Evolutionary conservation across 176 grass and related monocot species (phyloP), one percentile per base, ranked within the genome.

Genomic region (Metroxylon sagu): DNA sequence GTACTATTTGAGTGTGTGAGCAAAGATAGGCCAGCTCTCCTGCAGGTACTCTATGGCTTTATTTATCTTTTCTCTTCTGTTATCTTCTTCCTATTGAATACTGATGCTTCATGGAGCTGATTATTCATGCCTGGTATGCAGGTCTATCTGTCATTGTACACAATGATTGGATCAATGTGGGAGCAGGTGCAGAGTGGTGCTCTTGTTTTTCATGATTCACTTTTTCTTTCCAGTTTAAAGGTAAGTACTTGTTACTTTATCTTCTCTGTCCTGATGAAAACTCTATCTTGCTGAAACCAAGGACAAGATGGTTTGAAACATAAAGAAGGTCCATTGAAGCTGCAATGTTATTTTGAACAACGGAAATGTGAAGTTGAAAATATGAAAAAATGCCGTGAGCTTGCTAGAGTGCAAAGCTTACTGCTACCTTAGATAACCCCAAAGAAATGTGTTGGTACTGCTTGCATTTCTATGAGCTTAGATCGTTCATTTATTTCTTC

Each of bases 1-100:
- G 77, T 96, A 69, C 57, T 96, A 59, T 90, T 84, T 67, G 92
- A 96, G 69, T 96, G 92, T 80, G 89, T 97, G 78, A 91, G 92
- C 78, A 97, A 90, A 90, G 92, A 97, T 70, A 83, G 83, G 59
- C 92, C 92, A 29, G 79, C 83, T 60, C 57, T 97, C 17, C 69
- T 96, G 73, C 92, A 91, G 92, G 92, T 97, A 62, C 57, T 43
- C 64, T 65, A 19, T 69, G 43, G 65, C 64, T 58, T 30, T 56
- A 21, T 51, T 21, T 64, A 25, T 19, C 48, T 72, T 39, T 73
- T 57, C 18, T 68, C 65, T 25, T 21, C 4, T 43, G 35, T 43
- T 43, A 43, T 6, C 35, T 50, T 16, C 68, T 60, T 59, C 26
- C 70, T 52, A 49, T 70, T 53, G 53, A 48, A 76, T 1, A 30